phyloP scores from a whole-genome alignment of 768 basidiomycete species.

The Guyanaporus albipodus region DNA sequence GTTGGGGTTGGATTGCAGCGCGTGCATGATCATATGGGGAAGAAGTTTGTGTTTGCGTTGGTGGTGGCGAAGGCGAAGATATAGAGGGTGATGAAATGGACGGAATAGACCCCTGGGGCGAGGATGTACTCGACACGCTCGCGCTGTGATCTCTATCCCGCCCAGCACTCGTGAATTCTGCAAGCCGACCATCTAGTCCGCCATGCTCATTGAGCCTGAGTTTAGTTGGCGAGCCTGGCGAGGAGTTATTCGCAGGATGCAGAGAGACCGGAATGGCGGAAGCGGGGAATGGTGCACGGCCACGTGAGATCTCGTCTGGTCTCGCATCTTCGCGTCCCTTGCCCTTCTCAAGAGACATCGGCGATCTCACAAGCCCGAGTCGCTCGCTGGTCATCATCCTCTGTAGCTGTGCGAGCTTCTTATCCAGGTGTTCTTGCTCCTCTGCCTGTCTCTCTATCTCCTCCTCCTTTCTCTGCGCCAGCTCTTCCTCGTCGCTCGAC shows the following conservation, averaged over 20 bases:
- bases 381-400: conserved; percentile 70
- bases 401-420: conserved; percentile 66
- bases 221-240: conserved; percentile 32
- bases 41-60: conserved; percentile 24
- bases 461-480: conserved; percentile 54
- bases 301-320: conserved; percentile 37
- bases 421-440: conserved; percentile 62
- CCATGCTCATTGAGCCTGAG: conserved; percentile 12
- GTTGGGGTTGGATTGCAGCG: conserved; percentile 3
- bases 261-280: conserved; percentile 6
- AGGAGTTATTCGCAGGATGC: too few relatives aligned
- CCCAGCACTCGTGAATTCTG: conserved; percentile 24
- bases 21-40: conserved; percentile 22
- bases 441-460: conserved; percentile 65
- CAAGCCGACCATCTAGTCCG: conserved; percentile 35
- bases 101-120: conserved; percentile 74
- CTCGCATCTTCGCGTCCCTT: conserved; percentile 27
- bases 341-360: conserved; percentile 34
- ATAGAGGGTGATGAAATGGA: conserved; percentile 73
- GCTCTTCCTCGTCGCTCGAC: conserved; percentile 58
- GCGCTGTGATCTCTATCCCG: conserved; percentile 59
- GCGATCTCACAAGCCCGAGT: conserved; percentile 58
- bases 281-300: conserved; percentile 33
- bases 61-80: conserved; percentile 43
- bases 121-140: conserved; percentile 70